These are phyloP conservation scores for Bisporella sp. DNA, from an alignment of 2,329 filamentous ascomycete genomes.

Conservation along the genomic window DNA sequence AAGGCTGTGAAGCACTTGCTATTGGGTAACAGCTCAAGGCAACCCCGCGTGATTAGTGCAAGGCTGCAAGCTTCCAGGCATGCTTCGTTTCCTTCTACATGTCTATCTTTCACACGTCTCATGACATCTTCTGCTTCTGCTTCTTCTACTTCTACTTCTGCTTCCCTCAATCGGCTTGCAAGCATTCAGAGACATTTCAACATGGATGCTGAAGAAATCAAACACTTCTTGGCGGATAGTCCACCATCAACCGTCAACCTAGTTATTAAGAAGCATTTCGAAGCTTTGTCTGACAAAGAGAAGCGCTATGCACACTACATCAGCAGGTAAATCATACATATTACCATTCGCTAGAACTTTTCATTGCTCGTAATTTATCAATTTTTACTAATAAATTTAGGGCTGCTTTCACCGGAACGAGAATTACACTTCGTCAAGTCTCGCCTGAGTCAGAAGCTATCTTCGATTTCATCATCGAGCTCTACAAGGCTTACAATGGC, in stretches of 20 bases:
- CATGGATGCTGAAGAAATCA: conserved; percentile 54
- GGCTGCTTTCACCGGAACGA: conserved; percentile 68
- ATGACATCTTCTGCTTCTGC: neutral
- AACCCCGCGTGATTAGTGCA: no score
- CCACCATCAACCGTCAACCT: conserved; percentile 84
- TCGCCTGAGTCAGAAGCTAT: conserved; percentile 77
- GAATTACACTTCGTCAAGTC: conserved; percentile 73
- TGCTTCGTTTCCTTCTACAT: no score
- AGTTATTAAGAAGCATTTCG: conserved; percentile 89
- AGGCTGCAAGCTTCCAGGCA: no score
- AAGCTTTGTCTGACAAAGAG: conserved; percentile 65
- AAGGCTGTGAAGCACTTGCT: no score
- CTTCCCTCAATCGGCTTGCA: conserved; percentile 15
- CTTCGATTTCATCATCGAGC: conserved; percentile 70
- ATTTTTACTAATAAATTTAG: conserved; percentile 34
- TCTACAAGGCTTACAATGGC: conserved; percentile 59
- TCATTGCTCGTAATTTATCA: no score
- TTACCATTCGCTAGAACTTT: no score
- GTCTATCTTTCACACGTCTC: no score
- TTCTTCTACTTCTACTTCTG: conserved; percentile 2
- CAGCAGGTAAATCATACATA: conserved; percentile 49
- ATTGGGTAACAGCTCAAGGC: no score
- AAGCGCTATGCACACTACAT: conserved; percentile 91
- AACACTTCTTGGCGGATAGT: conserved; percentile 83
- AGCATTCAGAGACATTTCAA: conserved; percentile 17